Evolutionary conservation across 208 protist species (phyloP).

Genomic region (Lotmaria passim): DNA sequence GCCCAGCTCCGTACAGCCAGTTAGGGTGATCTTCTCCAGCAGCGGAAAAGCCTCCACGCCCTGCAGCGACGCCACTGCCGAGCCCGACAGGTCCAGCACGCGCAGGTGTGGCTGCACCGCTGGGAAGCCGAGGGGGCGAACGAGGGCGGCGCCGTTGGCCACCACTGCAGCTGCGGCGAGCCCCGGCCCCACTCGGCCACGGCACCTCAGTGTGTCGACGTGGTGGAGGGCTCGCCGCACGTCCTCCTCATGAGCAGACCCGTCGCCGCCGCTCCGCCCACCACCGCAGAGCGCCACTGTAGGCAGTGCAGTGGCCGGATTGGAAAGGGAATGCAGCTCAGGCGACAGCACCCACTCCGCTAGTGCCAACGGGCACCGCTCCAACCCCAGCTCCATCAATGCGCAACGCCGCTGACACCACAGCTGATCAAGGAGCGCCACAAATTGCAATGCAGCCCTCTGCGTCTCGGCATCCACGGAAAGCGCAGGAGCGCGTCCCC

Average conservation of each 20-base stretch:
- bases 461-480: neutral
- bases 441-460: slow-evolving; percentile 1
- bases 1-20: slow-evolving; percentile 14
- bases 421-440: slow-evolving; percentile 11
- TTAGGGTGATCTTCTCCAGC: slow-evolving; percentile 20
- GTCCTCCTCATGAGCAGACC: neutral
- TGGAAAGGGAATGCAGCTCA: neutral
- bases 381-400: slow-evolving; percentile 23
- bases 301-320: neutral
- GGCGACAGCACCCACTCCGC: slow-evolving; percentile 21
- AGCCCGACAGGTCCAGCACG: slow-evolving; percentile 29
- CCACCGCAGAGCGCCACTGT: too few species aligned
- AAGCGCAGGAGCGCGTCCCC: neutral
- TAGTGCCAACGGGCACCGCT: slow-evolving; percentile 9
- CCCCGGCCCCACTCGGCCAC: slow-evolving; percentile 1
- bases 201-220: slow-evolving; percentile 8
- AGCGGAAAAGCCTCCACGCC: slow-evolving; percentile 20
- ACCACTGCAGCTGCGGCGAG: neutral
- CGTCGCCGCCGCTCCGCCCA: too few species aligned
- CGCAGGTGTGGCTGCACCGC: slow-evolving; percentile 17
- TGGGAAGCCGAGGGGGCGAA: slow-evolving; percentile 8
- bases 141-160: neutral
- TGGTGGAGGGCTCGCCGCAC: slow-evolving; percentile 12
- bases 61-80: slow-evolving; percentile 5
- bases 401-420: slow-evolving; percentile 13